Evolutionary conservation across 192 early-diverging fungal genomes (phyloP), one percentile per base, ranked within the genome.

Genomic region (Coemansia sp.): DNA sequence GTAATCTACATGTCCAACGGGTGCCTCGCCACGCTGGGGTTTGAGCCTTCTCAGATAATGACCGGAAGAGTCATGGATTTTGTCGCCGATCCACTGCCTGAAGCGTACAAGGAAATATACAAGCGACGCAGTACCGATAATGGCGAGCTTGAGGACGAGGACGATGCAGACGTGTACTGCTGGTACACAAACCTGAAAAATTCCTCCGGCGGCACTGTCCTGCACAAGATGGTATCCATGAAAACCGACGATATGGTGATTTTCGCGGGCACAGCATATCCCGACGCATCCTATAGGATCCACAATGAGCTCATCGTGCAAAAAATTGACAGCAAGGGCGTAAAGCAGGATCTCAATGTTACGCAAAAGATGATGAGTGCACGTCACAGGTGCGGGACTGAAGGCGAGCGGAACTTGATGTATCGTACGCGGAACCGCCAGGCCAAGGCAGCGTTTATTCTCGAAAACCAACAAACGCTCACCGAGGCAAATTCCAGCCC

Each of bases 401-500:
- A 12, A 14, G 2, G 54, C 5, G 27, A 13, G 8, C 50, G 13
- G 3, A 59, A 65, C 38, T 66, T 64, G 19, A 37, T 76, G 51
- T 76, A 71, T 27, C 69, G 62, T 52, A 54, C 68, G 54, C 54
- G 54, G 3, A 62, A 54, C 6, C 37, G 53, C 14, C 74, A 76
- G 61, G 29, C 66, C 57, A 76, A 76, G 27, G 74, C 61, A 8
- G 74, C 74, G 11, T 56, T 76, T 59, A 67, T 76, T 24, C 54
- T 76, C 56, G 74, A 76, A 54, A 49, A 49, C 18, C 47, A 49
- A 16, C 13, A 20, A 19, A 20, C 18, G 13, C 47, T 49, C n/a
- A 19, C 47, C n/a, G 47, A n/a, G 47, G n/a, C 8, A 16, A 49
- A 49, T 19, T 2, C 3, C 55, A 49, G 18, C 47, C 47, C 47